phyloP scores from a whole-genome alignment of 177 flowering plant genomes.

The Vitis hybrid region DNA sequence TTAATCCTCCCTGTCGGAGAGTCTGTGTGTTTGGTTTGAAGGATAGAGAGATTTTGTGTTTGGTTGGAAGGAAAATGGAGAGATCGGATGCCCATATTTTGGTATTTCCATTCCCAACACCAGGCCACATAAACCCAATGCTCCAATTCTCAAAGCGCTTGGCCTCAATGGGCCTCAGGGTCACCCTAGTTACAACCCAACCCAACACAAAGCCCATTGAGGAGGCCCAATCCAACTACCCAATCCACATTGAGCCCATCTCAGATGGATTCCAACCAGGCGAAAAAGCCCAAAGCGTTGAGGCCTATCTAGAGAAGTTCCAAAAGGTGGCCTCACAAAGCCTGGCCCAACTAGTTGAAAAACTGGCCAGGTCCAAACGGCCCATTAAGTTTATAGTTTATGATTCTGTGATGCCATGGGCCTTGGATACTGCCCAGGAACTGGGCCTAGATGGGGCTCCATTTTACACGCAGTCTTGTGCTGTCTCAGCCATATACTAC shows the following conservation, averaged over 20 bases:
- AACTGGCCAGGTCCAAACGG: background rate
- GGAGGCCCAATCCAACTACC: background rate
- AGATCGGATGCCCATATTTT: conserved; percentile 27
- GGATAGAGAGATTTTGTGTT: too few species aligned
- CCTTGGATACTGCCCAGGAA: conserved; percentile 15
- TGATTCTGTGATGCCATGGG: conserved; percentile 30
- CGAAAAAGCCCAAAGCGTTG: background rate
- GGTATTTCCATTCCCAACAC: conserved; percentile 29
- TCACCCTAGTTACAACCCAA: conserved; percentile 18
- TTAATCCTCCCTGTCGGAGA: too few species aligned
- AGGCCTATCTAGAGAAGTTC: background rate
- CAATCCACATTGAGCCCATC: background rate
- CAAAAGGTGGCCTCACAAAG: background rate
- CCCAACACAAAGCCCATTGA: background rate
- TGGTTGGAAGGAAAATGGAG: background rate
- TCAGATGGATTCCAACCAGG: background rate
- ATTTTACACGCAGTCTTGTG: conserved; percentile 28
- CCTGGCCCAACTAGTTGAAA: conserved; percentile 1
- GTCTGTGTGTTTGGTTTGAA: too few species aligned
- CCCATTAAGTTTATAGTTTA: conserved; percentile 14
- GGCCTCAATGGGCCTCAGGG: conserved; percentile 15
- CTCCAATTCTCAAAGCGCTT: conserved; percentile 44
- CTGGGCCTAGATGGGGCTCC: conserved; percentile 22
- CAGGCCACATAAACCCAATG: conserved; percentile 58
- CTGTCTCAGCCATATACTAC: conserved; percentile 13